phyloP scores from a whole-genome alignment of 176 grass and related monocot genomes.

The Aegilops umbellulata region DNA sequence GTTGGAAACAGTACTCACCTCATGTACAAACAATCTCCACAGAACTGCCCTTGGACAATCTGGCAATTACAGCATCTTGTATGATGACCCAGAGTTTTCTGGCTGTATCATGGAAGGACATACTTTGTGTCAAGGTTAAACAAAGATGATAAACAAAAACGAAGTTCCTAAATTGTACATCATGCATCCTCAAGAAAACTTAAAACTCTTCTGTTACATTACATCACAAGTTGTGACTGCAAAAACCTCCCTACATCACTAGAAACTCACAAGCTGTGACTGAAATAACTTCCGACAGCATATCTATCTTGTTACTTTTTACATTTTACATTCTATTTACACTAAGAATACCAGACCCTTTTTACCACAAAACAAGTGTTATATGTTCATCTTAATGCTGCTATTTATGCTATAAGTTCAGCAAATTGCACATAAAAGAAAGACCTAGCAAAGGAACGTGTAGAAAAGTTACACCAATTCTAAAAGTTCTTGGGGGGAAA shows the following conservation, averaged over 20 bases:
- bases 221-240: neutral
- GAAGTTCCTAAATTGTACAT: neutral
- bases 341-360: neutral
- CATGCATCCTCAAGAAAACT: neutral
- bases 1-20: slow-evolving; percentile 39
- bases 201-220: neutral
- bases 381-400: neutral
- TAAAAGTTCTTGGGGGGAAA: neutral
- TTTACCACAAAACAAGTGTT: neutral
- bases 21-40: slow-evolving; percentile 95
- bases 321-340: neutral
- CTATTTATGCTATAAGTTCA: neutral
- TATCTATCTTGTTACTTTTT: too few relatives aligned
- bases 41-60: slow-evolving; percentile 88
- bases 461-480: neutral
- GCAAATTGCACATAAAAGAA: neutral
- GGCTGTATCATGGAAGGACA: slow-evolving; percentile 41
- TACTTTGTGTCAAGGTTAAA: slow-evolving; percentile 7
- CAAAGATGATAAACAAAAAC: neutral
- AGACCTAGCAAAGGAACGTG: neutral
- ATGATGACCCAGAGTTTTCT: slow-evolving; percentile 84
- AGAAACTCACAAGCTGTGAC: neutral
- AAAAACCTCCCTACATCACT: neutral
- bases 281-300: too few relatives aligned
- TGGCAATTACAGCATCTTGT: slow-evolving; percentile 75